Base-by-base conservation (phyloP, 2,329 filamentous ascomycete genomes). In the Talaromyces amestolkiae region DNA sequence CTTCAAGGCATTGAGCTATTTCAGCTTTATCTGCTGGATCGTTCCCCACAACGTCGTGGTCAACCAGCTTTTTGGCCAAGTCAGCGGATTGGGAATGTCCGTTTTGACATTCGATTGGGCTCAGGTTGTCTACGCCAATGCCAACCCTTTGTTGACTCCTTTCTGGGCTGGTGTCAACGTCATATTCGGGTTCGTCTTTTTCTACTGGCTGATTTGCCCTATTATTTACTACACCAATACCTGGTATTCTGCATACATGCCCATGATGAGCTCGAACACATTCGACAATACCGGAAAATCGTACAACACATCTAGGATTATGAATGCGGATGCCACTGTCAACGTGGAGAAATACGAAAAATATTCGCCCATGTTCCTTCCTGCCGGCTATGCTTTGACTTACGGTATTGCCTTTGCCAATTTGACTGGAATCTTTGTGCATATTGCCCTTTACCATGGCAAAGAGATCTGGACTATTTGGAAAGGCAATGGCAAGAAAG, bases 21-120 rank as follows among this genome's bases (percentile, higher is more conserved):
- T 92, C 70, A 88, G 87, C 13, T 89, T 91, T 70, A 82, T 86
- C 13, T 91, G 89, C 3, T 92, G 90, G 89, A 83, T 91, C 41
- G 85, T 84, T 0, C 90, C 90, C 1, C 80, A 89, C 58, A 91
- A 87, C 65, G 82, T 87, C 0, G 80, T 90, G 8, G 79, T 92
- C 39, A 92, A 92, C 69, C 89, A 92, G 72, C 73, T 92, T 0
- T 92, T 92, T 70, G 90, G 90, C 0, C 89, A 88, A 19, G 81
- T 81, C 43, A 89, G 87, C 0, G 90, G 90, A 0, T 70, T 92
- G 5, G 89, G 87, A 0, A 75, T 92, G 66, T 79, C 91, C 4
- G 86, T 90, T 1, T 84, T 92, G 65, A 91, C 89, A 0, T 91
- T 92, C 70, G 90, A 92, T 78, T 91, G 89, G 89, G 88, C 88